Percentiles rank a stretch among this genome's conserved stretches.
These are phyloP conservation scores for Aphanomyces invadans DNA, from an alignment of 352 stramenopile species.

Conservation along the genomic window DNA sequence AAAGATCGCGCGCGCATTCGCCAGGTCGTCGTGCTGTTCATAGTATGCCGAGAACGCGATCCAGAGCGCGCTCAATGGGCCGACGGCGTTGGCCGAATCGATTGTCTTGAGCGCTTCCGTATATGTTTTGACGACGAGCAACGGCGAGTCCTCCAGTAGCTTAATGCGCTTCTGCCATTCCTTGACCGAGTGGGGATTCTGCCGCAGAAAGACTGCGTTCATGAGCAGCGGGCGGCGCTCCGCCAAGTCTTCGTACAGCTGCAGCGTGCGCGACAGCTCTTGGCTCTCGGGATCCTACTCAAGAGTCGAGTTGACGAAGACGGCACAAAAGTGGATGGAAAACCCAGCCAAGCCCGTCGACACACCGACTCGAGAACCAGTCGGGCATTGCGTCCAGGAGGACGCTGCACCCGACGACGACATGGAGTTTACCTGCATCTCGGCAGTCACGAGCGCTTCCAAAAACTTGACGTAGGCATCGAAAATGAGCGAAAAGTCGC, in stretches of 20 bases:
- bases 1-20: conserved; percentile 91
- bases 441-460: conserved; percentile 93
- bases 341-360: no score
- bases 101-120: conserved; percentile 90
- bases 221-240: conserved; percentile 91
- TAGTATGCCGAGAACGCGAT: conserved; percentile 93
- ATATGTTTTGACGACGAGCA: conserved; percentile 75
- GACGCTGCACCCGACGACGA: no score
- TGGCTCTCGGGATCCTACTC: conserved; percentile 41
- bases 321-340: no score
- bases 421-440: conserved; percentile 84
- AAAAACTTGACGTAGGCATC: conserved; percentile 99
- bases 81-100: conserved; percentile 72
- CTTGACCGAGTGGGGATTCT: conserved; percentile 98
- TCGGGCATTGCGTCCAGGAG: no score
- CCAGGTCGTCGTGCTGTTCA: conserved; percentile 86
- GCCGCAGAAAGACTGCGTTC: conserved; percentile 93
- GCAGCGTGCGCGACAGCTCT: conserved; percentile 72
- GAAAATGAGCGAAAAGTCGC: conserved; percentile 99
- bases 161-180: conserved; percentile 96
- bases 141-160: conserved; percentile 56
- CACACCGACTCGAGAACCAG: no score
- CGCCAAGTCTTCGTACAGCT: conserved; percentile 91
- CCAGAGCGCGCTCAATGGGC: conserved; percentile 89
- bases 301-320: conserved; percentile 4